These are phyloP conservation scores for Haplosporangium gracile DNA, from an alignment of 192 early-diverging fungal genomes.

Conservation along the genomic window DNA sequence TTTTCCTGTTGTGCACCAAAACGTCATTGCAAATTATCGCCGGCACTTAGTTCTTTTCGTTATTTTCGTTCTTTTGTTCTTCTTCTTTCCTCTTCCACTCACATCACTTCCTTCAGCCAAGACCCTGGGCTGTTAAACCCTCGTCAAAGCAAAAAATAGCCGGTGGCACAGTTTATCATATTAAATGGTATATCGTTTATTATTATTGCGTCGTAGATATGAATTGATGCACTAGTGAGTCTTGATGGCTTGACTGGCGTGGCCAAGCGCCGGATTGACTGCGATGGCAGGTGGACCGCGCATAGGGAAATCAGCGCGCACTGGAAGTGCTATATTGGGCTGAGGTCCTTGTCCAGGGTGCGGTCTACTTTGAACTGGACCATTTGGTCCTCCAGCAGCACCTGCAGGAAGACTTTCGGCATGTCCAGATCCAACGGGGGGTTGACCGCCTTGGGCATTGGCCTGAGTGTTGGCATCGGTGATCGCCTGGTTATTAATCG, in stretches of 20 bases:
- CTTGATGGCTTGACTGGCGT: background rate
- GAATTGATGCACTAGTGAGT: background rate
- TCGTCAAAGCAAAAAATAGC: background rate
- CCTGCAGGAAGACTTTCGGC: too few species aligned
- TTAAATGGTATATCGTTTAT: background rate
- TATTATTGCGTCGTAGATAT: background rate
- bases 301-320: background rate
- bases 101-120: background rate
- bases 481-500: background rate
- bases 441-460: constrained; percentile 2
- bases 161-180: background rate
- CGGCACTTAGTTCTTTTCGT: background rate
- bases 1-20: background rate
- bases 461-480: constrained; percentile 18
- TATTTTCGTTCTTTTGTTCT: background rate
- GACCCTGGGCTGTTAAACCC: background rate
- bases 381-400: background rate
- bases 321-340: background rate
- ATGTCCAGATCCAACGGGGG: background rate
- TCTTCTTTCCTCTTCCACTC: background rate
- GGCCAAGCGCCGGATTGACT: background rate
- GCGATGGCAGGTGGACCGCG: background rate
- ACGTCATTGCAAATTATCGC: background rate
- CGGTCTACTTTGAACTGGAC: background rate
- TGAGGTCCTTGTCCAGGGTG: background rate